Base-by-base conservation (phyloP, 2,329 filamentous ascomycete species). In the Graphilbum fragrans region DNA sequence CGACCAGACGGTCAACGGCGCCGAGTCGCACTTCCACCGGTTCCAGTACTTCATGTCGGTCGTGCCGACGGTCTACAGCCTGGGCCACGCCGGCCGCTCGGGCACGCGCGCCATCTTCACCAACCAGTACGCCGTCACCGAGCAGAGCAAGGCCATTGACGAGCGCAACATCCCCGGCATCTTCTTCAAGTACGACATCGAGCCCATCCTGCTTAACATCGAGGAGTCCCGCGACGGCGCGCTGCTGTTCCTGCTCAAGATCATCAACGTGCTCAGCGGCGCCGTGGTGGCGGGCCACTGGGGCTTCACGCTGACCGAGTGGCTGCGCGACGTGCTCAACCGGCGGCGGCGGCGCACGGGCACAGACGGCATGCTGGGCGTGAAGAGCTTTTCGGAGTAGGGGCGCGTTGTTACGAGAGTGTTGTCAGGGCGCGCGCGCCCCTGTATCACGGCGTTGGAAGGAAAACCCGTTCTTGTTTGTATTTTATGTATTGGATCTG, bases 151-250 rank as follows among this genome's bases (percentile, higher is more conserved):
- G 53, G 64, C 69, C 29, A 72, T 93, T 34, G 66, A 70, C 41
- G 82, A 93, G 53, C 77, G 69, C 51, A 65, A 67, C 44, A 75
- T 95, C 1, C 92, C 92, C 0, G 92, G 92, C 25, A 78, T 98
- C 47, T 98, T 96, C 59, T 85, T 98, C 73, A 98, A 96, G 66
- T 98, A 94, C 64, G 90, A 96, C 58, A 95, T 98, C 52, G 92
- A 98, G 68, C 92, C 92, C 2, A 88, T 98, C 53, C 66, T 92
- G 58, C 69, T 98, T 41, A 80, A 82, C 22, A 81, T 98, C 34
- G 81, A 82, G 47, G 90, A 96, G 65, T 77, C 79, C 54, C 77
- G 87, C 55, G 80, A 81, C 43, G 72, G 83, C 35, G 67, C 94
- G 44, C 62, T 94, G 49, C 69, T 73, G 20, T 76, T 98, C 52